phyloP scores from a whole-genome alignment of 2,329 filamentous ascomycete species.

The Colletotrichum navitas region DNA sequence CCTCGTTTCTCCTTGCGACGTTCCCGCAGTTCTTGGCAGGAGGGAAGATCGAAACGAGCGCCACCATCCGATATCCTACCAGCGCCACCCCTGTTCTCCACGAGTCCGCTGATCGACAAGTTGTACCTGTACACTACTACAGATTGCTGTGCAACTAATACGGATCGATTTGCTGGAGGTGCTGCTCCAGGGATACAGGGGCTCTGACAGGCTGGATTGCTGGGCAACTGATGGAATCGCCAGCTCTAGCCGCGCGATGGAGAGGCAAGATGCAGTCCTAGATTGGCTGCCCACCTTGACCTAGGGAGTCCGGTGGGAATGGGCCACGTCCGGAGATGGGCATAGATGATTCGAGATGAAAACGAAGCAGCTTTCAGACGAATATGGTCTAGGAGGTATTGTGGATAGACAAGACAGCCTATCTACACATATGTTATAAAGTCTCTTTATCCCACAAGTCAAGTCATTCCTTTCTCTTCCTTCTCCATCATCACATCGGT shows the following conservation, averaged over 20 bases:
- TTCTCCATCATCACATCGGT: slow-evolving; percentile 40
- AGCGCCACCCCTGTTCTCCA: slow-evolving; percentile 21
- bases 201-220: background rate
- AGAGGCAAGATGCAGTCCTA: slow-evolving; percentile 23
- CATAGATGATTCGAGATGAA: slow-evolving; percentile 33
- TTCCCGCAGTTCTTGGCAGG: slow-evolving; percentile 39
- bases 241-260: slow-evolving; percentile 40
- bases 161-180: slow-evolving; percentile 11
- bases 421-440: slow-evolving; percentile 31
- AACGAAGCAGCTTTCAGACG: background rate
- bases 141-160: slow-evolving; percentile 10
- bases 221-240: slow-evolving; percentile 34
- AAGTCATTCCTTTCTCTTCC: background rate
- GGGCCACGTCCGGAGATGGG: slow-evolving; percentile 36
- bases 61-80: slow-evolving; percentile 18
- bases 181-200: slow-evolving; percentile 5
- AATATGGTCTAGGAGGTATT: background rate
- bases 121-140: background rate
- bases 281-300: slow-evolving; percentile 26
- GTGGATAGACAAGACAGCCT: background rate
- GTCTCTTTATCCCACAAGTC: slow-evolving; percentile 13
- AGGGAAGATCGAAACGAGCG: slow-evolving; percentile 34
- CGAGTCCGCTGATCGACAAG: slow-evolving; percentile 8
- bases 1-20: slow-evolving; percentile 35
- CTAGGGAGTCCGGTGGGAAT: slow-evolving; percentile 30